These are phyloP conservation scores for Arachnomyces sp. DNA, from an alignment of 2,329 filamentous ascomycete species.

Conservation along the genomic window DNA sequence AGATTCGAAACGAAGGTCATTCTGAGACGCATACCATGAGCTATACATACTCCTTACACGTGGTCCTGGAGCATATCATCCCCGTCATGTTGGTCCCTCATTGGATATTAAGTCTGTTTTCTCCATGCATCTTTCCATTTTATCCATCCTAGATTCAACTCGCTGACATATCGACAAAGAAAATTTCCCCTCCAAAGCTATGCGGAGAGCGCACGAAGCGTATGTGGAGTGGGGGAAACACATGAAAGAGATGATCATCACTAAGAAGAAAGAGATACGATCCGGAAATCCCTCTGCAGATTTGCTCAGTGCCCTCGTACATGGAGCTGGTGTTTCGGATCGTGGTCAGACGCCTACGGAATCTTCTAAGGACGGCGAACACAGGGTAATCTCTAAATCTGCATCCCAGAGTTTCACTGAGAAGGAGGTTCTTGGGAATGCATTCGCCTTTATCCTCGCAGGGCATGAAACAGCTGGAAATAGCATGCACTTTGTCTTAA, in stretches of 20 bases:
- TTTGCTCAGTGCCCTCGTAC: slow-evolving; percentile 48
- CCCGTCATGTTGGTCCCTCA: slow-evolving; percentile 53
- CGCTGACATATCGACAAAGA: slow-evolving; percentile 18
- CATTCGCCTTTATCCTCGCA: slow-evolving; percentile 55
- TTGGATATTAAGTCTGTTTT: slow-evolving; percentile 46
- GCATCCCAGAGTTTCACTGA: slow-evolving; percentile 2
- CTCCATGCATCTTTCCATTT: background rate
- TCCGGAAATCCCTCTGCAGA: too few relatives aligned
- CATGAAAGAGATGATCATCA: slow-evolving; percentile 60
- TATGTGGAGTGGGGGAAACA: slow-evolving; percentile 60
- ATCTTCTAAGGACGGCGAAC: slow-evolving; percentile 44
- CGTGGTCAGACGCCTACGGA: too few relatives aligned
- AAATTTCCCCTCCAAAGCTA: slow-evolving; percentile 44
- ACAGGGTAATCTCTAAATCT: slow-evolving; percentile 36
- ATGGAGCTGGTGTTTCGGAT: slow-evolving; percentile 20
- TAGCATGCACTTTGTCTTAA: slow-evolving; percentile 61
- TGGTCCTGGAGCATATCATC: slow-evolving; percentile 57
- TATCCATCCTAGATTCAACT: slow-evolving; percentile 4
- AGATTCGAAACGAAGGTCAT: slow-evolving; percentile 17
- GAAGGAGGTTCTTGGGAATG: slow-evolving; percentile 17
- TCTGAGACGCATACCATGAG: slow-evolving; percentile 53
- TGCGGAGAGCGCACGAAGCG: slow-evolving; percentile 48
- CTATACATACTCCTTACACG: slow-evolving; percentile 57
- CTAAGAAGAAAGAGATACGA: slow-evolving; percentile 43
- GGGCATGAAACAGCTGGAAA: slow-evolving; percentile 78